phyloP scores from a whole-genome alignment of 2,329 filamentous ascomycete species.

The Xylariaceae sp. region DNA sequence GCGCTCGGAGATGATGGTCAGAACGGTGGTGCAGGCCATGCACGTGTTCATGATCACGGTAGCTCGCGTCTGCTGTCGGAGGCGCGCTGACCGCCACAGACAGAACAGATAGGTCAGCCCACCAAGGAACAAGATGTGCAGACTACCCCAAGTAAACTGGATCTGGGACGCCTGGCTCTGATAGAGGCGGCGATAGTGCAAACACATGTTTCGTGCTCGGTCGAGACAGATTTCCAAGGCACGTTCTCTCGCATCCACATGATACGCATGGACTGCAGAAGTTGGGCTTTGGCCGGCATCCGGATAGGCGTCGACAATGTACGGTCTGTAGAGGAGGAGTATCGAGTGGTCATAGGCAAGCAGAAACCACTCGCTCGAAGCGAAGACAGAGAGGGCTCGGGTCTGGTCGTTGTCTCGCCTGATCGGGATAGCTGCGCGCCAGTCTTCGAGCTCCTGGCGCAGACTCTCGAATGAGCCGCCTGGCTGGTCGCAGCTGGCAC shows the following conservation, averaged over 20 bases:
- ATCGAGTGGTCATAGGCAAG: conserved; percentile 32
- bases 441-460: conserved; percentile 19
- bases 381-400: conserved; percentile 24
- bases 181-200: conserved; percentile 27
- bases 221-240: conserved; percentile 10
- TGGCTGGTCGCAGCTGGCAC: conserved; percentile 2
- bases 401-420: conserved; percentile 2
- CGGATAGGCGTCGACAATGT: conserved; percentile 9
- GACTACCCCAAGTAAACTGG: conserved; percentile 26
- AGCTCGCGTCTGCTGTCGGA: conserved; percentile 7
- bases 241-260: conserved; percentile 3
- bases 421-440: conserved; percentile 16
- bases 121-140: conserved; percentile 28
- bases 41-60: conserved; percentile 23
- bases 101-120: conserved; percentile 29
- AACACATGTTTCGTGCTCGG: conserved; percentile 23
- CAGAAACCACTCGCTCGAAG: conserved; percentile 30
- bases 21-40: conserved; percentile 27
- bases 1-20: conserved; percentile 28
- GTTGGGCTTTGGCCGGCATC: neutral
- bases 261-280: neutral
- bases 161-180: conserved; percentile 16
- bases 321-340: conserved; percentile 28
- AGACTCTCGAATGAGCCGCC: conserved; percentile 12
- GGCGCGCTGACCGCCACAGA: conserved; percentile 16